phyloP scores from a whole-genome alignment of 495 filamentous ascomycete species.

The Parathielavia appendiculata region DNA sequence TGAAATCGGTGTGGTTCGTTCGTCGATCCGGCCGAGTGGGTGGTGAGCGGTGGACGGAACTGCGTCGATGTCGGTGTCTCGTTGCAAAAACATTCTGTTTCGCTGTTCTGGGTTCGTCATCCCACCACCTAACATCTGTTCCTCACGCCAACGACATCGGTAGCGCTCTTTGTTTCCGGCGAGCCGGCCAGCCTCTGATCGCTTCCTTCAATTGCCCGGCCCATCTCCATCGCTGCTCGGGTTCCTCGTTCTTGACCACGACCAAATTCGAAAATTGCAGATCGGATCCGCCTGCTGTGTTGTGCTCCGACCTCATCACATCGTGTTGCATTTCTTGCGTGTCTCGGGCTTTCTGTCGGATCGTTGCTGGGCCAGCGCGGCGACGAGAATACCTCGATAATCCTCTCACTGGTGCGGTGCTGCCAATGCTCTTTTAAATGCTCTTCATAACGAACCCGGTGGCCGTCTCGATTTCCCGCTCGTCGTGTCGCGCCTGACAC shows the following conservation, averaged over 20 bases:
- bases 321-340: not conserved
- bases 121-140: constrained; percentile 7
- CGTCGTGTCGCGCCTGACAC: constrained; percentile 30
- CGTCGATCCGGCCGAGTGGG: constrained; percentile 10
- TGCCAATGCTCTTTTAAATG: not conserved
- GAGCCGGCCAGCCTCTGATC: not conserved
- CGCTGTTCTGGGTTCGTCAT: constrained; percentile 25
- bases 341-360: not conserved
- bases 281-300: not conserved
- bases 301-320: not conserved
- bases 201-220: constrained; percentile 3
- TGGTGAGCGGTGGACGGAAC: not conserved
- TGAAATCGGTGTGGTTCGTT: constrained; percentile 24
- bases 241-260: not conserved
- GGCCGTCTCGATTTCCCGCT: constrained; percentile 27
- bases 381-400: not conserved
- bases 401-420: not conserved
- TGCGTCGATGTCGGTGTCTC: not conserved
- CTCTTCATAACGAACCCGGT: constrained; percentile 4
- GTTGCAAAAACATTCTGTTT: constrained; percentile 15
- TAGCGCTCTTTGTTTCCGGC: constrained; percentile 4
- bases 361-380: not conserved
- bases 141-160: not conserved
- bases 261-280: not conserved
- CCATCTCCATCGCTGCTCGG: constrained; percentile 1